A percentile compares a stretch with the other conserved stretches of the same genome.
phyloP scores from a whole-genome alignment of 768 basidiomycete species.

The Punctularia strigosozonata region DNA sequence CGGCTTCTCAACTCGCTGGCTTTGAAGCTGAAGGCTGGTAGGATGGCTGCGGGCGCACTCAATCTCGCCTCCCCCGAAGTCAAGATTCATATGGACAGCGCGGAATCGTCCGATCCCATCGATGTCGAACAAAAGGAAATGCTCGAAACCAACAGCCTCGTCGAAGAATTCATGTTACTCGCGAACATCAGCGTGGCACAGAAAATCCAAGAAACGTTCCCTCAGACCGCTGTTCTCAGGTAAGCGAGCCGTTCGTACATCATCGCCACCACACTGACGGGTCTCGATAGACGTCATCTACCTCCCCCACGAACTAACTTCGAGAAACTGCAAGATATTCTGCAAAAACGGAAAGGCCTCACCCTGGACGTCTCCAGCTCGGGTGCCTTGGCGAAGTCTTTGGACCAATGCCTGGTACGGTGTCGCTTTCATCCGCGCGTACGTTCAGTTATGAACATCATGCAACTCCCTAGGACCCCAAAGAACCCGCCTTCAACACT shows the following conservation, averaged over 20 bases:
- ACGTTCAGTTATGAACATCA: conserved; percentile 3
- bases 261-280: too few relatives aligned
- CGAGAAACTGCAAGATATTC: conserved; percentile 88
- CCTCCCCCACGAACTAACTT: conserved; percentile 91
- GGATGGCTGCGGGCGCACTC: conserved; percentile 94
- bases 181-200: conserved; percentile 91
- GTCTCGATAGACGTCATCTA: conserved; percentile 57
- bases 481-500: conserved; percentile 88
- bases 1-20: conserved; percentile 84
- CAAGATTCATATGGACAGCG: conserved; percentile 88
- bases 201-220: conserved; percentile 90
- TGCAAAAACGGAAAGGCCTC: conserved; percentile 76
- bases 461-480: conserved; percentile 54
- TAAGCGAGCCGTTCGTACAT: conserved; percentile 18
- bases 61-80: conserved; percentile 98
- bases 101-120: conserved; percentile 90
- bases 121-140: conserved; percentile 94
- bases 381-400: conserved; percentile 73
- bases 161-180: conserved; percentile 98
- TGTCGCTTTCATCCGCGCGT: conserved; percentile 4
- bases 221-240: conserved; percentile 90
- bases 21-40: conserved; percentile 65
- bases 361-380: conserved; percentile 85
- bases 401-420: conserved; percentile 80
- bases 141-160: conserved; percentile 88